These are phyloP conservation scores for Entonaema liquescens DNA, from an alignment of 495 filamentous ascomycete genomes.

Conservation along the genomic window DNA sequence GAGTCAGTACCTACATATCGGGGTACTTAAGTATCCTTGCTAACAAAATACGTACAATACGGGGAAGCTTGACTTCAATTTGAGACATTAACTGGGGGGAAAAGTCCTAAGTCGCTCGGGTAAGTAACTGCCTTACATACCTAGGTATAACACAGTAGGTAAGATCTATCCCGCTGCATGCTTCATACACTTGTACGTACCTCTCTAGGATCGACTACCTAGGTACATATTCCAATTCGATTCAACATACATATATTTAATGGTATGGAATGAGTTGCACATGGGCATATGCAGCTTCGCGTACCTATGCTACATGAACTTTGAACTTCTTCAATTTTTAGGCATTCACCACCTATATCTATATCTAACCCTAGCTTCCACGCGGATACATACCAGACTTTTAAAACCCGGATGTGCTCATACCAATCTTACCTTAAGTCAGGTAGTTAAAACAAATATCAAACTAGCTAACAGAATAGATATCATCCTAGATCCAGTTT, in stretches of 20 bases:
- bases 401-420: not conserved
- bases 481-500: too few relatives aligned
- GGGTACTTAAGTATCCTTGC: not conserved
- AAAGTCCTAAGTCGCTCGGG: not conserved
- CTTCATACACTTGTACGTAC: not conserved
- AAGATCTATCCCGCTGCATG: not conserved
- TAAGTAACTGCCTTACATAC: too few relatives aligned
- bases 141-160: not conserved
- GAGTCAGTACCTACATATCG: slow-evolving; percentile 29
- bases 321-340: too few relatives aligned
- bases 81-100: not conserved
- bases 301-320: too few relatives aligned
- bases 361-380: too few relatives aligned
- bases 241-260: too few relatives aligned
- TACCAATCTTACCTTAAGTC: not conserved
- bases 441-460: not conserved
- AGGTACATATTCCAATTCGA: too few relatives aligned
- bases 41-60: not conserved
- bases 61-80: not conserved
- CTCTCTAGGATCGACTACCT: not conserved
- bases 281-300: too few relatives aligned
- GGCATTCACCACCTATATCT: too few relatives aligned
- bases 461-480: not conserved
- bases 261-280: too few relatives aligned
- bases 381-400: not conserved